Base-by-base conservation (phyloP, 345 rosid species). In the Cardamine resedifolia region DNA sequence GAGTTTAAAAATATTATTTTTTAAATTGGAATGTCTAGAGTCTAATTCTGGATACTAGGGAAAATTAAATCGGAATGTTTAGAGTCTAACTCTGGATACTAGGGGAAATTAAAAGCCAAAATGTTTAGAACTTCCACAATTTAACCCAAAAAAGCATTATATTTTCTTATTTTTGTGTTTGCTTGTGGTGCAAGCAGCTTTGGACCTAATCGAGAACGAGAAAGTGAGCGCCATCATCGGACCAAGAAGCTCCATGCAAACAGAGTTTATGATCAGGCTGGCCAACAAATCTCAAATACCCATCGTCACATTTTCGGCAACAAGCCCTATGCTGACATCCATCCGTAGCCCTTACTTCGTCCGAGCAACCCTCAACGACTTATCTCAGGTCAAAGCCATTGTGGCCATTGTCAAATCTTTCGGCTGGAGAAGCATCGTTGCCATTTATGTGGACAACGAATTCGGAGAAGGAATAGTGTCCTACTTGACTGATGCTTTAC, bases 211-310 rank as follows among this genome's bases (percentile, higher is more conserved):
- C n/a, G n/a, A n/a, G n/a, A n/a, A n/a, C n/a, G n/a, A n/a, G n/a
- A n/a, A n/a, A n/a, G n/a, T n/a, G n/a, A n/a, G n/a, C n/a, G n/a
- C n/a, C n/a, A n/a, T 85, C 18, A 18, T 89, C 0, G 92, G 90
- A 43, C 88, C 90, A 59, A 67, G 58, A 58, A 70, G 67, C 64
- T 83, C 92, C 9, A 66, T 50, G 78, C 83, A 85, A 53, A 78
- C 86, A 0, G 44, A 72, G 6, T 80, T 87, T 76, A 65, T 79
- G 23, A 71, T 73, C 4, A 56, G 55, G 9, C 34, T 81, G 0
- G 83, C 88, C 53, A 23, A 55, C 10, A 83, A 74, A 41, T 61
- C 82, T 34, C 83, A 75, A 12, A 82, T 89, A 19, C 96, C 94
- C 0, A 78, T 76, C n/a, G 44, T 89, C 9, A 76, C 87, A 19